These are phyloP conservation scores for Blastobotrys capitulatus DNA, from an alignment of 1,139 yeast species.

Conservation along the genomic window DNA sequence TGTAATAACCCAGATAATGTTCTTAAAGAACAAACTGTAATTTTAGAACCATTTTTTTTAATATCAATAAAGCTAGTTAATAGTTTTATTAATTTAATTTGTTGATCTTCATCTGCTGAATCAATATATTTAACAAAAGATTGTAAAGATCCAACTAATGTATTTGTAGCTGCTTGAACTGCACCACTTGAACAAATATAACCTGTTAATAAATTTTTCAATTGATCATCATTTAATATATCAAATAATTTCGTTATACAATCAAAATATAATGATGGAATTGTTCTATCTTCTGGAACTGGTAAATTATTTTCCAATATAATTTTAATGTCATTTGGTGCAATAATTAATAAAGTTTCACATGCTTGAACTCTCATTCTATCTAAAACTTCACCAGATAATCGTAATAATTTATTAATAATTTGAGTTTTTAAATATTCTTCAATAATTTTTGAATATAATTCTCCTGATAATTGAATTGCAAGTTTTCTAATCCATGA, in stretches of 20 bases:
- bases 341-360: not conserved
- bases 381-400: constrained; percentile 50
- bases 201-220: constrained; percentile 50
- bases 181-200: constrained; percentile 57
- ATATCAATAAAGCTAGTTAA: constrained; percentile 16
- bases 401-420: constrained; percentile 42
- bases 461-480: constrained; percentile 26
- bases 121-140: constrained; percentile 38
- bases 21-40: constrained; percentile 15
- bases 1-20: constrained; percentile 16
- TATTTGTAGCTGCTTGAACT: constrained; percentile 42
- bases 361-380: constrained; percentile 30
- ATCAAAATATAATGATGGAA: constrained; percentile 13
- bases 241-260: constrained; percentile 17
- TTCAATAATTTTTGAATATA: not conserved
- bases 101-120: not conserved
- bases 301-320: constrained; percentile 1
- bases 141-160: constrained; percentile 43
- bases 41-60: constrained; percentile 12
- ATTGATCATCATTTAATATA: constrained; percentile 15
- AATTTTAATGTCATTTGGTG: not conserved
- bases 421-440: constrained; percentile 15
- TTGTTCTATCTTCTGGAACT: constrained; percentile 13
- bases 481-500: constrained; percentile 57
- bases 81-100: constrained; percentile 6